A percentile compares a stretch with the other conserved stretches of the same genome.
phyloP scores from a whole-genome alignment of 441 rosid species.

The Geranium incanum region DNA sequence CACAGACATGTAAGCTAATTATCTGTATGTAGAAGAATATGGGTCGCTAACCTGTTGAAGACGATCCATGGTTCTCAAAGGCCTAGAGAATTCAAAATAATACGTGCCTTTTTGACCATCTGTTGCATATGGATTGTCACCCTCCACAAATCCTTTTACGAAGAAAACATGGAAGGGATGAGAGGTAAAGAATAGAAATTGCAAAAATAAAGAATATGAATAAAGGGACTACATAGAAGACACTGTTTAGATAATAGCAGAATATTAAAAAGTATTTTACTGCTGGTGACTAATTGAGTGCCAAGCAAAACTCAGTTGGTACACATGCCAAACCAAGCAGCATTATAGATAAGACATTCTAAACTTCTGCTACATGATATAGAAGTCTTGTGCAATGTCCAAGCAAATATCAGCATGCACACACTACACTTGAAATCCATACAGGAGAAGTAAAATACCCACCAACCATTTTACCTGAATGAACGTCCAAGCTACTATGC shows the following conservation, averaged over 20 bases:
- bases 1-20: slow-evolving; percentile 6
- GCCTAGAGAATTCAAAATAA: slow-evolving; percentile 81
- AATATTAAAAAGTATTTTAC: too few relatives aligned
- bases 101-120: slow-evolving; percentile 69
- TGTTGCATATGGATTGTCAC: slow-evolving; percentile 71
- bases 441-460: background rate
- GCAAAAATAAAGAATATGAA: background rate
- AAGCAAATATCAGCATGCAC: background rate
- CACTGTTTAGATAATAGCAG: too few relatives aligned
- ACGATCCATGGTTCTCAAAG: slow-evolving; percentile 82
- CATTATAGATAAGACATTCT: too few relatives aligned
- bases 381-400: background rate
- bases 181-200: background rate
- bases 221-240: background rate
- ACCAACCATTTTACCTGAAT: slow-evolving; percentile 44
- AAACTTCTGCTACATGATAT: background rate
- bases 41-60: slow-evolving; percentile 66
- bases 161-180: slow-evolving; percentile 7
- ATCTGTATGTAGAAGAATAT: slow-evolving; percentile 11
- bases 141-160: slow-evolving; percentile 64
- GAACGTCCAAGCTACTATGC: slow-evolving; percentile 65
- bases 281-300: too few relatives aligned
- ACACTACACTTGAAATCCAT: background rate
- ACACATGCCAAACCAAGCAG: too few relatives aligned
- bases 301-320: too few relatives aligned